These are phyloP conservation scores for Hericium rajendrae DNA, from an alignment of 768 basidiomycete species.

Conservation along the genomic window DNA sequence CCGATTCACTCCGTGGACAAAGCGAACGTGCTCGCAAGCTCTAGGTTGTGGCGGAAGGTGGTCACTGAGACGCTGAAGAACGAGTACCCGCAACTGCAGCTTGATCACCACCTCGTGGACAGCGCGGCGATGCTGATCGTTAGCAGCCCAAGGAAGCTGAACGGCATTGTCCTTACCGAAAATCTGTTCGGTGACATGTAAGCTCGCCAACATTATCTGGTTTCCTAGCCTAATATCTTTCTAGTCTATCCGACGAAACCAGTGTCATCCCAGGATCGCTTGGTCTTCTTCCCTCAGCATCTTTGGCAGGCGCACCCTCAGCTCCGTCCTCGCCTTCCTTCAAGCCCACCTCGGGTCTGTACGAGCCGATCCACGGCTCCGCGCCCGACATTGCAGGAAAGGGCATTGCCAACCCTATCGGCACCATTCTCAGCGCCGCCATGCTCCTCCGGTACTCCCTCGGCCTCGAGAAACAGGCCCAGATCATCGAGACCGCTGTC, in stretches of 20 bases:
- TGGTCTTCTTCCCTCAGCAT: conserved; percentile 92
- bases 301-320: conserved; percentile 82
- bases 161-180: conserved; percentile 91
- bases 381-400: conserved; percentile 94
- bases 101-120: conserved; percentile 92
- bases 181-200: conserved; percentile 98
- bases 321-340: conserved; percentile 41
- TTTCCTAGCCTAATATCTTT: conserved; percentile 1
- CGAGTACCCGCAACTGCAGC: conserved; percentile 81
- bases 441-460: conserved; percentile 94
- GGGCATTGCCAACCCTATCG: conserved; percentile 90
- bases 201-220: conserved; percentile 21
- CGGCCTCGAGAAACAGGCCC: conserved; percentile 76
- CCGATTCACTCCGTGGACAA: conserved; percentile 94
- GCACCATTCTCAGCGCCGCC: conserved; percentile 89
- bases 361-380: conserved; percentile 96
- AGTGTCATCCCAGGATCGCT: conserved; percentile 98
- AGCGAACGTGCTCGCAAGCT: conserved; percentile 95
- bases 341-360: conserved; percentile 78
- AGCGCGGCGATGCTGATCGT: conserved; percentile 96
- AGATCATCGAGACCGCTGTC: conserved; percentile 84
- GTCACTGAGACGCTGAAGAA: conserved; percentile 75
- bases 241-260: conserved; percentile 88
- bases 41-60: conserved; percentile 88
- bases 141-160: conserved; percentile 79